Base-by-base conservation (phyloP, 2,329 filamentous ascomycete genomes). In the Microdochium paspali region DNA sequence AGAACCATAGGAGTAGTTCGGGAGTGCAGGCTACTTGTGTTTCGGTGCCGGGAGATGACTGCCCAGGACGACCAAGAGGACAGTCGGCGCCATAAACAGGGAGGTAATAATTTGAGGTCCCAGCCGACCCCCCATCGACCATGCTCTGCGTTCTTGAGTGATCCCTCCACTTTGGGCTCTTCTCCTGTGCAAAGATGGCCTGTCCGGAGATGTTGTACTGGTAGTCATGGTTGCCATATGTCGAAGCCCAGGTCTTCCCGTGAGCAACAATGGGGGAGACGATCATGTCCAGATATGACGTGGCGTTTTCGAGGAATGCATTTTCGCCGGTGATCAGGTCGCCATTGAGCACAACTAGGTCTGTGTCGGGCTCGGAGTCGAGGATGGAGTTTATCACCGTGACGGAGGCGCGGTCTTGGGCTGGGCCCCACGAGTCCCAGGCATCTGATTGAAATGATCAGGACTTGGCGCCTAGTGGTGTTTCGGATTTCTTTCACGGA, bases 301-400 rank as follows among this genome's bases (percentile, higher is more conserved):
- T 80, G 23, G 70, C 68, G 55, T 84, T 84, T 3, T 73, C 63
- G 3, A 69, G 49, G 50, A 68, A 76, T 0, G 73, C 74, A 48
- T 81, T 79, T 49, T 87, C 83, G 32, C 84, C 83, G 0, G 83
- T 84, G 47, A 86, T 81, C 3, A 88, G 68, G 54, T 88, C 85
- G 13, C 85, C 84, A 47, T 87, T 88, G 24, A 88, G 62, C 0
- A 88, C 77, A 0, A 84, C 82, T 0, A 88, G 68, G 32, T 79
- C 69, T n/a, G 35, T 40, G 0, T 79, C 74, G 0, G 59, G 55
- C 49, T 87, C 83, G 1, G 60, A 62, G 30, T 79, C 69, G 1
- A 88, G 70, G 5, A 87, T 66, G 1, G 67, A 64, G 45, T 72
- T 69, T 55, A 87, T 77, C 0, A 85, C 79, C 4, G 63, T 54